Evolutionary conservation across 1,139 yeast species (phyloP), one percentile per base, ranked within the genome.

Genomic region (Yamadazyma diddensiae): DNA sequence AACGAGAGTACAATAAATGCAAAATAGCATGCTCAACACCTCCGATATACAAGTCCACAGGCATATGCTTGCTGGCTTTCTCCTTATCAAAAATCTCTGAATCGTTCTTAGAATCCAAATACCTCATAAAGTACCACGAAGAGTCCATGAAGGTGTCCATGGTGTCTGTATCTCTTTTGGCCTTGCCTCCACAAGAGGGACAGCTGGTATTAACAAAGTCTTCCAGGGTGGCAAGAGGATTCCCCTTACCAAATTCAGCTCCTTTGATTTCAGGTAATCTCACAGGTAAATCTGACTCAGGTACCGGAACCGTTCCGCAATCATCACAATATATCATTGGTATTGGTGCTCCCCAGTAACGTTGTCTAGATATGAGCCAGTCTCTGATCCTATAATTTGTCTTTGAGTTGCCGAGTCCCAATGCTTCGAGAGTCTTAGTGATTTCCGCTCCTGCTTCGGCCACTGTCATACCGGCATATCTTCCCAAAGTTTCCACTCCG

Each of bases 81-180:
- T 65, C 65, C 30, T 53, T 52, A 26, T 59, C 61, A 47, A 92
- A 85, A 1, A 87, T 82, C 28, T 45, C 43, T 0, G 49, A 31
- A 0, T 52, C 42, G 53, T 92, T 92, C 19, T 79, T 57, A 0
- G 95, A 65, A 52, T 92, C 98, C 9, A 82, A 60, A 49, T 77
- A 90, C 37, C 98, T 73, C 63, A 92, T 82, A 54, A 77, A 85
- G 55, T 92, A 92, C 98, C 98, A 92, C 2, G 97, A 87, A 9
- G 95, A 85, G 57, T 92, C 98, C 80, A 92, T 90, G 49, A 92
- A 92, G 0, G 98, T 92, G 52, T 92, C 98, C 98, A 92, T 92
- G 0, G 98, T 92, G 51, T 92, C 98, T 0, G 97, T 87, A 42
- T 92, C 98, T 44, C 98, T 73, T 35, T 71, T 79, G 0, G 97